Base-by-base conservation (phyloP, 768 basidiomycete species). In the Suillus spraguei region DNA sequence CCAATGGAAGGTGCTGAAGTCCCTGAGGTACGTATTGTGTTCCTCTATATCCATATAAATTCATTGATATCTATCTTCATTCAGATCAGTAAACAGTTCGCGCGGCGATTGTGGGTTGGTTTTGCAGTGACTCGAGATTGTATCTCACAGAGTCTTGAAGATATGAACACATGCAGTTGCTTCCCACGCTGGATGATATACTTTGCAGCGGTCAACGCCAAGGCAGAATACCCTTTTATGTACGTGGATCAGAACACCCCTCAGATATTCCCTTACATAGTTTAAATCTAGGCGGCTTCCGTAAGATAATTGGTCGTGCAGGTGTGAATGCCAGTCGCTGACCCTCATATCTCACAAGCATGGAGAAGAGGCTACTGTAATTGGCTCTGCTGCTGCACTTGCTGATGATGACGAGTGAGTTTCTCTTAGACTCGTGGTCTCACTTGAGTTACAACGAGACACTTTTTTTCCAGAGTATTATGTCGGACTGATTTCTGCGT, bases 191-290 rank as follows among this genome's bases (percentile, higher is more conserved):
- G 71, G 95, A 97, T 78, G 94, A 88, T 67, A 80, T 97, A 41
- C 81, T 98, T 20, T 92, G 95, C 76, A 95, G 95, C 67, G 88
- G 95, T 9, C 95, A 98, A 72, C 86, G 95, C 10, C 95, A 98
- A 75, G 95, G 95, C 32, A 94, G 92, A 76, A 94, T 94, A 67
- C 91, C 91, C 5, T 95, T 94, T 76, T 95, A 94, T 73, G 94
- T 92, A 72, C 69, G 89, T 78, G 24, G 61, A 64, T 11, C 52
- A 60, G 16, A 39, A 49, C 53, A 35, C 41, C 35, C 46, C 33
- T 10, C 17, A 28, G 63, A 54, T 0, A 60, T 60, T 20, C 22
- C 8, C 16, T 49, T 20, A 56, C 36, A 17, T 16, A 41, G 35
- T 41, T 47, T 32, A 17, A 17, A 17, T 32, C 16, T 70, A 93